Conservation (phyloP, 2,329 filamentous ascomycete species). For the Calonectria leucothoes region DNA sequence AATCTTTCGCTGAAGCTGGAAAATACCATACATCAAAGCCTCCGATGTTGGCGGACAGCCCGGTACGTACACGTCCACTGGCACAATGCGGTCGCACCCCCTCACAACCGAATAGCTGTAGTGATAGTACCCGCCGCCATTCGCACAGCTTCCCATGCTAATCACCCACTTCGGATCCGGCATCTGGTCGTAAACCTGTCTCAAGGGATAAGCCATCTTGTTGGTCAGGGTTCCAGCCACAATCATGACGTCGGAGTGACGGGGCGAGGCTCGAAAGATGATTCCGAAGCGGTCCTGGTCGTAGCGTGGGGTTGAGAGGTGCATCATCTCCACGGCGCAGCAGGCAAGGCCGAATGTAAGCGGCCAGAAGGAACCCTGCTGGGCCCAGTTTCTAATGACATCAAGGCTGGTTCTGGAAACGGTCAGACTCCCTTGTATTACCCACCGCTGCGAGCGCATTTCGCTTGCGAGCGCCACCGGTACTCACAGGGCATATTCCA, state of each 20-base stretch:
- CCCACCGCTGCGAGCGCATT: neutral
- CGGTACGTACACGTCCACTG: conserved; percentile 76
- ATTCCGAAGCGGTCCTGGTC: conserved; percentile 74
- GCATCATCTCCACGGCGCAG: conserved; percentile 74
- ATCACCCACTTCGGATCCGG: conserved; percentile 73
- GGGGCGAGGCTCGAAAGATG: conserved; percentile 74
- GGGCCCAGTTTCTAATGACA: conserved; percentile 66
- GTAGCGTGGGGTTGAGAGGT: conserved; percentile 70
- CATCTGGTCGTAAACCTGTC: conserved; percentile 77
- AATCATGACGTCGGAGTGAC: conserved; percentile 76
- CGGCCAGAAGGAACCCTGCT: conserved; percentile 70
- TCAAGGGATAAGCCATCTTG: conserved; percentile 74
- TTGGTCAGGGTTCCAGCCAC: conserved; percentile 75
- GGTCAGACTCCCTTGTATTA: neutral
- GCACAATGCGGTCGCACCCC: conserved; percentile 73
- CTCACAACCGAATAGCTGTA: conserved; percentile 76
- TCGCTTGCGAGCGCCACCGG: too few relatives aligned
- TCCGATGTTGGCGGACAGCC: conserved; percentile 67
- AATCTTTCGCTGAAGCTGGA: conserved; percentile 79
- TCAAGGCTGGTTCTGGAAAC: conserved; percentile 63
- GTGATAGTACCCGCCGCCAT: conserved; percentile 81
- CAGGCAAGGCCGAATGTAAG: conserved; percentile 71
- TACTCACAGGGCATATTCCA: neutral
- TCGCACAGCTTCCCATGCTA: conserved; percentile 78
- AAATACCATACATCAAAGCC: conserved; percentile 66